A percentile compares a stretch with the other conserved stretches of the same genome.
Conservation (phyloP, 169 alveolate species). For the Cryptosporidium andersoni region DNA sequence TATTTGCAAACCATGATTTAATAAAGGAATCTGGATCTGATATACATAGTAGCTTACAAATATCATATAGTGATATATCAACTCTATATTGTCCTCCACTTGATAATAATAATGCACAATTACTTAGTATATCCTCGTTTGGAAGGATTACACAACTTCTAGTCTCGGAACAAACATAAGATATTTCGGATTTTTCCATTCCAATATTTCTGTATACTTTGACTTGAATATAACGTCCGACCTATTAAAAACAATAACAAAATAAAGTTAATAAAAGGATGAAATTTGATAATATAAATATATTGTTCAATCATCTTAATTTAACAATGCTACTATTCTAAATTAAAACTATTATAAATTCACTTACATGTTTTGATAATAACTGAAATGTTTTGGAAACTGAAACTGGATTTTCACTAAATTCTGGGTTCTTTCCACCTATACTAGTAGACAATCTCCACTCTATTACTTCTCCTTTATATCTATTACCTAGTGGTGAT, state of each 20-base stretch:
- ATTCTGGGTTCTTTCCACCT: conserved; percentile 39
- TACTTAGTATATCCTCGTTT: conserved; percentile 20
- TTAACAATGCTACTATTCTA: not conserved
- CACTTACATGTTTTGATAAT: conserved; percentile 51
- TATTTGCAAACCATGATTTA: not conserved
- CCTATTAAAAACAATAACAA: not conserved
- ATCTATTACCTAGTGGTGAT: conserved; percentile 34
- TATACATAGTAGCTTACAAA: conserved; percentile 14
- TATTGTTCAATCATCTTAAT: not conserved
- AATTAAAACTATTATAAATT: not conserved
- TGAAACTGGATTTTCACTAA: conserved; percentile 20
- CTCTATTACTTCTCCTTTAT: conserved; percentile 55
- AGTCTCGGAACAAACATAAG: conserved; percentile 33
- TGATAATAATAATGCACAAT: conserved; percentile 16
- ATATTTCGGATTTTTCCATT: conserved; percentile 22
- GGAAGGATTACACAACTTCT: conserved; percentile 48
- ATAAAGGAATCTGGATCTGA: conserved; percentile 25
- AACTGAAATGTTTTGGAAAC: conserved; percentile 38
- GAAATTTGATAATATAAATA: not conserved
- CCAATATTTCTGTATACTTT: conserved; percentile 51
- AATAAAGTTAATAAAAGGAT: not conserved
- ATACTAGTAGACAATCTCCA: conserved; percentile 56
- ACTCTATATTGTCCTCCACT: conserved; percentile 48
- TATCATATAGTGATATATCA: conserved; percentile 50
- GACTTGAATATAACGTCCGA: conserved; percentile 62